Evolutionary conservation across 2,329 filamentous ascomycete genomes (phyloP).

Genomic region (Fusarium armeniacum): DNA sequence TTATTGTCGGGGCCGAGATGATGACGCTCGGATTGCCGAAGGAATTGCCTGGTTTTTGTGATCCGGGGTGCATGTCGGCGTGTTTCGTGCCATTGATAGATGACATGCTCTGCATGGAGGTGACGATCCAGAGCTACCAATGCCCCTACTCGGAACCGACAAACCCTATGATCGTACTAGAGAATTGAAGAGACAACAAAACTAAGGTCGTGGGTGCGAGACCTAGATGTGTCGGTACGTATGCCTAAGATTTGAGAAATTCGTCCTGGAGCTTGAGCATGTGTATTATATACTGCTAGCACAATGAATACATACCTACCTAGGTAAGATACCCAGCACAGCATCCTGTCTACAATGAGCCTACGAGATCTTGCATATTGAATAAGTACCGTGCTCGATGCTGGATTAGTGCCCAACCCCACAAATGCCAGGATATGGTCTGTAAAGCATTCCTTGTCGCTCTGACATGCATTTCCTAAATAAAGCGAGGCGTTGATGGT

Average conservation of each 20-base stretch:
- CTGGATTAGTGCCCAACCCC: conserved; percentile 29
- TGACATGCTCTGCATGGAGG: conserved; percentile 8
- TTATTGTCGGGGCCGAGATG: conserved; percentile 6
- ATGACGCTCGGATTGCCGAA: conserved; percentile 12
- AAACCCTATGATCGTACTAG: neutral
- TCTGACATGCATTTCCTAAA: neutral
- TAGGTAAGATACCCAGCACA: neutral
- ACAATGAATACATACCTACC: neutral
- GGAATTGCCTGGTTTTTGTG: conserved; percentile 1
- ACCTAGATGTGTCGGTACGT: neutral
- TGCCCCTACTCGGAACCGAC: conserved; percentile 17
- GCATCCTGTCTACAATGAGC: neutral
- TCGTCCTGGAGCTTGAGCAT: conserved; percentile 26
- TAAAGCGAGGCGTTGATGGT: conserved; percentile 33
- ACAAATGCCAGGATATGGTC: conserved; percentile 18
- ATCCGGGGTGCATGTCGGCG: conserved; percentile 19
- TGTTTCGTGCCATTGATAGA: conserved; percentile 30
- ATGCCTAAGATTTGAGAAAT: neutral
- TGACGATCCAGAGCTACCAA: neutral
- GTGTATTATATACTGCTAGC: neutral
- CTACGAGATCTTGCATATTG: conserved; percentile 22
- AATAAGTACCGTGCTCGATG: conserved; percentile 18
- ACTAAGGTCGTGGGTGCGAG: neutral
- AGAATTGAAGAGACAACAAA: neutral
- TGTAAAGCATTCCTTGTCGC: conserved; percentile 24